These are phyloP conservation scores for Cyberlindnera euphorbiiphila DNA, from an alignment of 805 yeast species.

Conservation along the genomic window DNA sequence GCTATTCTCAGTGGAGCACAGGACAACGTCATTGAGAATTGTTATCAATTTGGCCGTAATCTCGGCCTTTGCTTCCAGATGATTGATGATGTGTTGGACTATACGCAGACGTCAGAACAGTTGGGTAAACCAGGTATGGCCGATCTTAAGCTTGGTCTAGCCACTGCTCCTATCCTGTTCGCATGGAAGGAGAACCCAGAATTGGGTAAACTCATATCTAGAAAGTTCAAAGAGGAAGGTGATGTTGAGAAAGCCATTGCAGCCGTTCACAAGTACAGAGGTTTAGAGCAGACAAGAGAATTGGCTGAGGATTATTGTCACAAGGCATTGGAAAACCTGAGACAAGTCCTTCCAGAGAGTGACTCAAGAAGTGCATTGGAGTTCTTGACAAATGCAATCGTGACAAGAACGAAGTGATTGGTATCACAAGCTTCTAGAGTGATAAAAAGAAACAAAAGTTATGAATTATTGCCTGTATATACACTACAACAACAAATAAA, in stretches of 20 bases:
- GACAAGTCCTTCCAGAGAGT: constrained; percentile 71
- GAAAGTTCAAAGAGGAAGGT: constrained; percentile 77
- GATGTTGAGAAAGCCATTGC: constrained; percentile 80
- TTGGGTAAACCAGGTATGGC: constrained; percentile 97
- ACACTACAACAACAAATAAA: too few species aligned
- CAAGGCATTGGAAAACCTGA: constrained; percentile 67
- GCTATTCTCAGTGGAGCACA: constrained; percentile 88
- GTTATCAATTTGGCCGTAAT: constrained; percentile 89
- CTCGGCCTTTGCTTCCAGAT: constrained; percentile 94
- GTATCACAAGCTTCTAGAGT: too few species aligned
- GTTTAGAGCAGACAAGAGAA: constrained; percentile 69
- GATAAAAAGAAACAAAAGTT: too few species aligned
- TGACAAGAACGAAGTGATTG: constrained; percentile 79
- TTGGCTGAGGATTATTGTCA: constrained; percentile 78
- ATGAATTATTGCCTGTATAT: too few species aligned
- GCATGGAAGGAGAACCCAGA: constrained; percentile 91
- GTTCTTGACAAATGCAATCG: constrained; percentile 74
- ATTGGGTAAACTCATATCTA: constrained; percentile 75
- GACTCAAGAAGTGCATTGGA: constrained; percentile 87
- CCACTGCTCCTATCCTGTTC: constrained; percentile 92
- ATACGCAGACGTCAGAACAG: constrained; percentile 78
- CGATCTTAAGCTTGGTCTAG: constrained; percentile 87
- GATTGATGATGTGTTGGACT: constrained; percentile 94
- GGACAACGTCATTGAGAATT: constrained; percentile 70
- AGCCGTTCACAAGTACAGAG: constrained; percentile 67